Evolutionary conservation across 345 rosid species (phyloP), one percentile per base, ranked within the genome.

Genomic region (Euclidium syriacum): DNA sequence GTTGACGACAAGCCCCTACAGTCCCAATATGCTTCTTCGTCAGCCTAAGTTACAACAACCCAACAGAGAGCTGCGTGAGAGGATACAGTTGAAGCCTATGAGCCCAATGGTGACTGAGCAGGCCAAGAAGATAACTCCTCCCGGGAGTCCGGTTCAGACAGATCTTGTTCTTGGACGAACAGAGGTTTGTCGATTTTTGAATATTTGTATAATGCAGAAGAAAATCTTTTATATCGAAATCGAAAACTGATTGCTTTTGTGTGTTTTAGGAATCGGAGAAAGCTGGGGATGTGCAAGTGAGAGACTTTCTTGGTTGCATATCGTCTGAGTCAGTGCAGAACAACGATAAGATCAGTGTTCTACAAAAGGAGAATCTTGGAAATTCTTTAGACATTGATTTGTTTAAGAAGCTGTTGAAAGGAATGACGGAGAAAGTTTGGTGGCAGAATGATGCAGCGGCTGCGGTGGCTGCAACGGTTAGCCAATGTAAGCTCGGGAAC

Each of bases 391-490:
- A 90, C 68, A 75, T 80, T 12, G 96, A 85, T 52, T 76, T 85
- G 8, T 81, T 77, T 49, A 95, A 95, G 85, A 81, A 79, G 78
- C 84, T 95, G 11, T 78, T 86, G 41, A 88, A 85, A 57, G 90
- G 94, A 68, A 82, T 95, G 65, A n/a, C 59, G 6, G 96, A 86
- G 62, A 85, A 85, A 77, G 95, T 85, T 22, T 80, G 92, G 92
- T 95, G 99, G 99, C 99, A 95, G 78, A 75, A 65, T 7, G 97
- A 95, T 20, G 96, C 99, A 30, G 90, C 97, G 3, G 78, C 94
- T 26, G 86, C 91, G 0, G 78, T 90, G 34, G 95, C 97, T 27
- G 73, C 83, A 3, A 79, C 86, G 0, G 87, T 90, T 73, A 82
- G 86, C 4, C 85, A 80, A 47, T 83, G 92, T 79, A 90, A 78